phyloP scores from a whole-genome alignment of 495 filamentous ascomycete species.

The Sphaerosporella brunnea region DNA sequence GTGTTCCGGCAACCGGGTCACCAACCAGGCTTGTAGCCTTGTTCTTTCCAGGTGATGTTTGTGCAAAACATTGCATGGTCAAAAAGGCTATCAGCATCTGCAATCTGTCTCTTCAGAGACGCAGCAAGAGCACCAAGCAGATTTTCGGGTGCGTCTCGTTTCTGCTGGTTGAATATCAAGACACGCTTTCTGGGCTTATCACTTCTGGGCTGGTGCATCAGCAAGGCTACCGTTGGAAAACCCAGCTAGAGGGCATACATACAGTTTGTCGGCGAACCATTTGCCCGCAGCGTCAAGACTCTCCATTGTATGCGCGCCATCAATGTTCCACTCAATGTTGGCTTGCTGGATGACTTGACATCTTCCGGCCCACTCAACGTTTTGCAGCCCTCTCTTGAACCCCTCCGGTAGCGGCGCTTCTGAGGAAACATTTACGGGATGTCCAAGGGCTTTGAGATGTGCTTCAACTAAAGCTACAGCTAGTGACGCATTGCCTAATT shows the following conservation, averaged over 20 bases:
- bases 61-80: slow-evolving; percentile 75
- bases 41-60: slow-evolving; percentile 57
- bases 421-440: not conserved
- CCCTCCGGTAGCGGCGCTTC: slow-evolving; percentile 4
- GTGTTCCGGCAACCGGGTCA: not conserved
- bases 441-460: slow-evolving; percentile 6
- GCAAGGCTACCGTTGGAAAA: not conserved
- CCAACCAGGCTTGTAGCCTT: slow-evolving; percentile 43
- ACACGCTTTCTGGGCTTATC: not conserved
- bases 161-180: slow-evolving; percentile 91
- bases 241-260: not conserved
- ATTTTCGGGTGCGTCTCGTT: slow-evolving; percentile 38
- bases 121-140: slow-evolving; percentile 22
- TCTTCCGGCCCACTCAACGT: slow-evolving; percentile 59
- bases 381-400: slow-evolving; percentile 52
- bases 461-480: slow-evolving; percentile 51
- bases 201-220: not conserved
- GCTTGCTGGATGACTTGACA: slow-evolving; percentile 58
- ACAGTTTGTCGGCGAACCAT: slow-evolving; percentile 48
- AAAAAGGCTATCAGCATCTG: slow-evolving; percentile 34
- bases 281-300: slow-evolving; percentile 59
- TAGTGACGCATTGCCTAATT: slow-evolving; percentile 70
- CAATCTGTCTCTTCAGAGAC: not conserved
- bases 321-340: slow-evolving; percentile 63
- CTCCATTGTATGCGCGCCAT: slow-evolving; percentile 81